Conservation (phyloP, 83 land plant genomes). For the Larix sibirica region DNA sequence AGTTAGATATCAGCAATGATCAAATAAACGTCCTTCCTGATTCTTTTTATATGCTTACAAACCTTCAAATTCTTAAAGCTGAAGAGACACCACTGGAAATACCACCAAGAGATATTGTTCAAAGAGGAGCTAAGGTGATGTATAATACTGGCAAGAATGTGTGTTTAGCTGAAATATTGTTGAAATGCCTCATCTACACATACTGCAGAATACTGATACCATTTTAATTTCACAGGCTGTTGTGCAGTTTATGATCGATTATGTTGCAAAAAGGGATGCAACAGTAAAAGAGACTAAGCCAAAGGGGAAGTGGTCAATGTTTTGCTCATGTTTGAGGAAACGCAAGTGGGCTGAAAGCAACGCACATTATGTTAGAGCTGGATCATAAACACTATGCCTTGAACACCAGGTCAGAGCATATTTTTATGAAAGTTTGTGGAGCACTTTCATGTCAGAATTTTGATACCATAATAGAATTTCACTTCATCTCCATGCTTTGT, state of each 20-base stretch:
- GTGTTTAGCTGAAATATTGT: neutral
- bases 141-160: neutral
- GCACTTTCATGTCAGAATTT: neutral
- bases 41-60: slow-evolving; percentile 44
- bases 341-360: slow-evolving; percentile 8
- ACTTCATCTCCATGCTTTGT: neutral
- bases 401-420: slow-evolving; percentile 14
- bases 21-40: slow-evolving; percentile 40
- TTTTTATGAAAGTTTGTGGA: neutral
- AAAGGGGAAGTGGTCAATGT: neutral
- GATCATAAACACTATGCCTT: neutral
- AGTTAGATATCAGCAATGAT: slow-evolving; percentile 42
- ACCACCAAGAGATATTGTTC: slow-evolving; percentile 38
- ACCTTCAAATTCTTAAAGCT: slow-evolving; percentile 32
- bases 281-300: slow-evolving; percentile 14
- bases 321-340: neutral
- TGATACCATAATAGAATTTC: neutral
- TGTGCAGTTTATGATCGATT: slow-evolving; percentile 17
- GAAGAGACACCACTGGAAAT: slow-evolving; percentile 35
- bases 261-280: neutral
- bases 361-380: neutral
- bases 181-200: neutral
- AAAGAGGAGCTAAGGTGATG: slow-evolving; percentile 47
- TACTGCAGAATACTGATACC: neutral
- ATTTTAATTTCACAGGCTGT: slow-evolving; percentile 22